Conservation (phyloP, 768 basidiomycete genomes). For the Cystobasidium onofrii region DNA sequence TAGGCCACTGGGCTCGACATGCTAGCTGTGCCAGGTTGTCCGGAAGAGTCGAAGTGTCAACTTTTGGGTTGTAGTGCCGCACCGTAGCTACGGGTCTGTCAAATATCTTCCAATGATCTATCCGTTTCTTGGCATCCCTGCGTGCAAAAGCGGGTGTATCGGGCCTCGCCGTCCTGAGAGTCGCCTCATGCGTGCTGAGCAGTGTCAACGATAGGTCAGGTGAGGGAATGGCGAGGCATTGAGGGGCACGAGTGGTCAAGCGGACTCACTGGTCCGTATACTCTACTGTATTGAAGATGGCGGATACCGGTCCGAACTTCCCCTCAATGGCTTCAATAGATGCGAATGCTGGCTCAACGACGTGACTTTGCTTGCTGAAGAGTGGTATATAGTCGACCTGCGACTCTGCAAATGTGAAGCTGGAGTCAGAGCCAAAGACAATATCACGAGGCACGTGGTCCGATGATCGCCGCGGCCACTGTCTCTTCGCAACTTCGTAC, state of each 20-base stretch:
- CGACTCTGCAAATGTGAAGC: background rate
- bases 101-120: slow-evolving; percentile 27
- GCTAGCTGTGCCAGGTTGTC: background rate
- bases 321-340: background rate
- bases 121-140: slow-evolving; percentile 15
- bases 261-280: slow-evolving; percentile 14
- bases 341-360: slow-evolving; percentile 1
- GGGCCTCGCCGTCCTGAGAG: slow-evolving; percentile 5
- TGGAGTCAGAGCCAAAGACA: background rate
- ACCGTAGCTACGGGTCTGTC: background rate
- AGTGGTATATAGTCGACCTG: slow-evolving; percentile 17
- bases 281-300: slow-evolving; percentile 14
- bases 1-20: background rate
- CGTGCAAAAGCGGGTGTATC: slow-evolving; percentile 19
- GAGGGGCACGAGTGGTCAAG: background rate
- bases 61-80: background rate
- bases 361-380: slow-evolving; percentile 17
- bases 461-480: background rate
- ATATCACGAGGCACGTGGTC: background rate
- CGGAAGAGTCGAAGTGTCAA: background rate
- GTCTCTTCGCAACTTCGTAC: background rate
- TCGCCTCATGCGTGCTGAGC: background rate
- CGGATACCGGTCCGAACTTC: background rate
- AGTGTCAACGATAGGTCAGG: background rate
- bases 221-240: background rate